Conservation (phyloP, 306 rosid genomes). For the Acacia melanoxylon region DNA sequence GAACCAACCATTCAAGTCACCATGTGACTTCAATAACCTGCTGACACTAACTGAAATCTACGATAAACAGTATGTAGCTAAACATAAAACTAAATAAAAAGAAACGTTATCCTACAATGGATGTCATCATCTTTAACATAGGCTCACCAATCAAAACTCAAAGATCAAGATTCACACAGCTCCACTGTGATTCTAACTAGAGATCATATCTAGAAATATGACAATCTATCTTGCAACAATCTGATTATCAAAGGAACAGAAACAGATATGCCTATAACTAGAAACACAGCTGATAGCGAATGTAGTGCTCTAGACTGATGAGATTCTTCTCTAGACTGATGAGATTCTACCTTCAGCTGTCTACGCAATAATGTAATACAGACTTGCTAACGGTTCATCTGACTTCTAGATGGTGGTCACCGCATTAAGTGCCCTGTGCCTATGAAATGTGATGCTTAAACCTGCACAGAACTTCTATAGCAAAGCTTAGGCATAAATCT, state of each 20-base stretch:
- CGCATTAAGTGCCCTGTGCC: conserved; percentile 50
- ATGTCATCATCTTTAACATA: conserved; percentile 33
- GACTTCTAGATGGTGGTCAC: conserved; percentile 56
- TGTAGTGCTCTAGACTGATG: conserved; percentile 42
- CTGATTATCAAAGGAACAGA: conserved; percentile 23
- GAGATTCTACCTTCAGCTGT: conserved; percentile 52
- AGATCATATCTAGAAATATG: conserved; percentile 30
- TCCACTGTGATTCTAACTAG: conserved; percentile 38
- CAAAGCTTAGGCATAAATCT: conserved; percentile 52
- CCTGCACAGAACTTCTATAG: conserved; percentile 59
- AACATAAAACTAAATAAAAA: conserved; percentile 40
- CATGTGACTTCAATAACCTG: conserved; percentile 19
- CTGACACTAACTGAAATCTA: conserved; percentile 16
- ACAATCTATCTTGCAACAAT: conserved; percentile 45
- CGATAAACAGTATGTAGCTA: conserved; percentile 19
- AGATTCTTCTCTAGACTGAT: conserved; percentile 53
- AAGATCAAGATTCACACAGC: conserved; percentile 41
- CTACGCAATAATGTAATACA: conserved; percentile 39
- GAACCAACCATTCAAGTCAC: conserved; percentile 5
- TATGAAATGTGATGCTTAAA: conserved; percentile 43
- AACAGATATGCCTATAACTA: conserved; percentile 38
- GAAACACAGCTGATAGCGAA: conserved; percentile 31
- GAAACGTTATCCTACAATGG: conserved; percentile 32
- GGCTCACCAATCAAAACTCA: conserved; percentile 39
- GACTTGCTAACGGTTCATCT: conserved; percentile 52